phyloP scores from a whole-genome alignment of 2,329 filamentous ascomycete species.

The Akanthomyces dipterigenus region DNA sequence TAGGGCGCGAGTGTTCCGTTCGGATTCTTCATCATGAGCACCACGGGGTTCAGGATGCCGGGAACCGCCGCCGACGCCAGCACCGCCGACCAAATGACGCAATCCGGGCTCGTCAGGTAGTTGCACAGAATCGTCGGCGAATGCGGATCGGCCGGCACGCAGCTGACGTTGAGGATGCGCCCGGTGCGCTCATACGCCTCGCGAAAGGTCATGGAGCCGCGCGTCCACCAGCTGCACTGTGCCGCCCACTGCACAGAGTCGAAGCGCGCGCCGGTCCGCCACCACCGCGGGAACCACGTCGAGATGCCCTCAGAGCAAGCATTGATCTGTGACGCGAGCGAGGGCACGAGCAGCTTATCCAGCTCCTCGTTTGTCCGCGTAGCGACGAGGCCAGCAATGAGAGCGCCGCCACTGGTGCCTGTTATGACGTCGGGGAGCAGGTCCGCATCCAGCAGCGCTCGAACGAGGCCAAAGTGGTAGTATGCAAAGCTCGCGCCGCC shows the following conservation, averaged over 20 bases:
- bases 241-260: constrained; percentile 89
- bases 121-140: constrained; percentile 89
- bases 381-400: constrained; percentile 79
- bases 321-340: constrained; percentile 75
- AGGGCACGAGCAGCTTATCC: constrained; percentile 75
- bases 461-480: constrained; percentile 91
- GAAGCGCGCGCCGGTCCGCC: constrained; percentile 85
- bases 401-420: constrained; percentile 87
- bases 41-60: constrained; percentile 89
- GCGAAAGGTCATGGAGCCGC: constrained; percentile 85
- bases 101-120: constrained; percentile 90
- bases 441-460: constrained; percentile 78
- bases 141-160: constrained; percentile 91
- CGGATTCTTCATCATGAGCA: constrained; percentile 80
- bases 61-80: constrained; percentile 92
- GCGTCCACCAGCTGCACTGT: constrained; percentile 81
- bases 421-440: constrained; percentile 91
- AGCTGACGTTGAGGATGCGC: constrained; percentile 90
- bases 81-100: constrained; percentile 96
- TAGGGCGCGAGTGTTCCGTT: constrained; percentile 78
- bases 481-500: constrained; percentile 94
- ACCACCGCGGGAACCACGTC: constrained; percentile 80
- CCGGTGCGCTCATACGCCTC: constrained; percentile 94
- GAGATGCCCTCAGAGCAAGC: constrained; percentile 74
- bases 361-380: constrained; percentile 91